Percentiles rank a stretch among this genome's conserved stretches.
These are phyloP conservation scores for Aspergillus niger DNA, from an alignment of 2,329 filamentous ascomycete genomes.

Conservation along the genomic window DNA sequence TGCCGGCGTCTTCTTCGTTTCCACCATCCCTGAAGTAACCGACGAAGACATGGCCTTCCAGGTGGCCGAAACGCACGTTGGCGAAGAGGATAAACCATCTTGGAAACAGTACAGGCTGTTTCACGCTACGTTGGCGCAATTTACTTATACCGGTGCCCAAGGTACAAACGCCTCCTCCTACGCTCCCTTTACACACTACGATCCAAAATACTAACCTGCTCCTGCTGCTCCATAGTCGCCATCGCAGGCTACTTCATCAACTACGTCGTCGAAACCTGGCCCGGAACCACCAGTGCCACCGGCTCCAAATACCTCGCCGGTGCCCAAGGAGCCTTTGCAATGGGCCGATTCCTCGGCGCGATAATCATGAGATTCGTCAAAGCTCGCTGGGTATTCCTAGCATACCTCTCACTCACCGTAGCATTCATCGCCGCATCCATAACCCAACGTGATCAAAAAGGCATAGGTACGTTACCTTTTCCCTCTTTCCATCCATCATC, in stretches of 20 bases:
- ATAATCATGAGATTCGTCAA: slow-evolving; percentile 67
- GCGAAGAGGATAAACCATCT: slow-evolving; percentile 61
- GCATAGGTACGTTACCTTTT: slow-evolving; percentile 39
- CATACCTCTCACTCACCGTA: slow-evolving; percentile 66
- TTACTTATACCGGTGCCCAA: slow-evolving; percentile 79
- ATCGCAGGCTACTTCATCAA: slow-evolving; percentile 70
- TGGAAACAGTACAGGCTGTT: slow-evolving; percentile 73
- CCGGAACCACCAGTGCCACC: slow-evolving; percentile 55
- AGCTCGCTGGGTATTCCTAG: slow-evolving; percentile 69
- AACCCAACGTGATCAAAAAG: slow-evolving; percentile 50
- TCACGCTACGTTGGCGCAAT: slow-evolving; percentile 74
- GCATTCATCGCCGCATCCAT: slow-evolving; percentile 58
- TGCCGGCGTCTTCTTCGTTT: slow-evolving; percentile 67
- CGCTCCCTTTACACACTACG: not conserved
- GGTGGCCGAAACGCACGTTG: slow-evolving; percentile 57
- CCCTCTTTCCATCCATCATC: not conserved
- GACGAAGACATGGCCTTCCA: slow-evolving; percentile 69
- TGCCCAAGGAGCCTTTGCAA: slow-evolving; percentile 71
- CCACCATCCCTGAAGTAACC: slow-evolving; percentile 71
- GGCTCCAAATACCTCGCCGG: slow-evolving; percentile 72
- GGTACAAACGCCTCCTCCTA: slow-evolving; percentile 36
- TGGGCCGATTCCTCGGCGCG: slow-evolving; percentile 70
- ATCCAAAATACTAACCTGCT: slow-evolving; percentile 18
- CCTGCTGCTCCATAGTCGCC: slow-evolving; percentile 34
- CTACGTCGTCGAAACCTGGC: slow-evolving; percentile 64